phyloP scores from a whole-genome alignment of 352 stramenopile species.

The Globisporangium barbulae region DNA sequence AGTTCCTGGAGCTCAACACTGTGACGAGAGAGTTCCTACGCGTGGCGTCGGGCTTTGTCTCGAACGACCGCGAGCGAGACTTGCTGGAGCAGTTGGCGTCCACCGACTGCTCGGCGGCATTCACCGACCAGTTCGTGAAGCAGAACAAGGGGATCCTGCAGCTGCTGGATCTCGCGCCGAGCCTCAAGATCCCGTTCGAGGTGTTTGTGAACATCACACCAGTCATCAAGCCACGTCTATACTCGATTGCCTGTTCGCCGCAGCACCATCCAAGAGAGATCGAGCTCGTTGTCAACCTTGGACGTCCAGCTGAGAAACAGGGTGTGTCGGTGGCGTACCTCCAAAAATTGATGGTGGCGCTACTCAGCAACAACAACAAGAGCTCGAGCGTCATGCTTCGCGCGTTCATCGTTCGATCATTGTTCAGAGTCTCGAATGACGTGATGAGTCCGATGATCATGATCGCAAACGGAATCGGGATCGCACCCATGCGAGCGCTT shows the following conservation, averaged over 20 bases:
- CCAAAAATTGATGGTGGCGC: neutral
- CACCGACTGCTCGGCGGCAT: constrained; percentile 77
- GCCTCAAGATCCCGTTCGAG: constrained; percentile 37
- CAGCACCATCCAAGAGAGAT: constrained; percentile 57
- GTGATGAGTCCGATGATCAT: constrained; percentile 79
- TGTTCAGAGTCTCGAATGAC: constrained; percentile 86
- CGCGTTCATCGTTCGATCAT: constrained; percentile 86
- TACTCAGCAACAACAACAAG: constrained; percentile 16
- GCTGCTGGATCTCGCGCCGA: constrained; percentile 63
- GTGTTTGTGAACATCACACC: constrained; percentile 87
- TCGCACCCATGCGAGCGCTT: constrained; percentile 78
- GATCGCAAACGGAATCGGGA: constrained; percentile 91
- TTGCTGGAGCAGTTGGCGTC: constrained; percentile 40
- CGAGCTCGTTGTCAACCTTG: constrained; percentile 90
- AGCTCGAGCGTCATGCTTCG: constrained; percentile 72
- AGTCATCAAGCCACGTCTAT: constrained; percentile 88
- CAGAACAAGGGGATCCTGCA: constrained; percentile 70
- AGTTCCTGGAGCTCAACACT: constrained; percentile 89
- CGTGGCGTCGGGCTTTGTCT: constrained; percentile 45
- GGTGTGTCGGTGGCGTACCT: constrained; percentile 27
- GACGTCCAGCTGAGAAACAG: constrained; percentile 39
- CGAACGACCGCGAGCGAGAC: constrained; percentile 35
- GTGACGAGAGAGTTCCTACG: constrained; percentile 59
- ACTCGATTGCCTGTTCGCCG: constrained; percentile 92
- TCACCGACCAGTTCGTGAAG: constrained; percentile 75